A percentile compares a stretch with the other conserved stretches of the same genome.
These are phyloP conservation scores for Colletotrichum sp. DNA, from an alignment of 2,329 filamentous ascomycete genomes.

Conservation along the genomic window DNA sequence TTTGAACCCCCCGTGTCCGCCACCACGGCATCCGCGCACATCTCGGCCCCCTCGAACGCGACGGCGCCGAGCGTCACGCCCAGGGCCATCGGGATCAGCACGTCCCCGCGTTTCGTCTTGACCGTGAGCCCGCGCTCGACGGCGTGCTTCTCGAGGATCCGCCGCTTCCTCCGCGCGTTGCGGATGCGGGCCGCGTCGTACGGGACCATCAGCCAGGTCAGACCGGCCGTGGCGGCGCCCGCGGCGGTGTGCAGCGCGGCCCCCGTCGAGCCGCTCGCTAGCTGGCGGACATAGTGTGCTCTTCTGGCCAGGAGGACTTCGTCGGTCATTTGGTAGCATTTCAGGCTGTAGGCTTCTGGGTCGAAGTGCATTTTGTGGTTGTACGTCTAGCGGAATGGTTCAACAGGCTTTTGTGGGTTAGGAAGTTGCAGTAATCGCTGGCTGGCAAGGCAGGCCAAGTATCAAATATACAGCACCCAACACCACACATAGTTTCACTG, in stretches of 20 bases:
- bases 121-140: not conserved
- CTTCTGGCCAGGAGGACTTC: slow-evolving; percentile 38
- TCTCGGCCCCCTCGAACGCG: not conserved
- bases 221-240: slow-evolving; percentile 37
- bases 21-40: not conserved
- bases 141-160: slow-evolving; percentile 42
- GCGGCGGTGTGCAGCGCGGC: slow-evolving; percentile 37
- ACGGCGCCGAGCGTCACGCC: not conserved
- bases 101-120: not conserved
- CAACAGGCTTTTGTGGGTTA: not conserved
- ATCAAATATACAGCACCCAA: not conserved
- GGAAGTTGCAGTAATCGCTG: not conserved
- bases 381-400: not conserved
- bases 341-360: slow-evolving; percentile 42
- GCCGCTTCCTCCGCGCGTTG: slow-evolving; percentile 46
- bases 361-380: slow-evolving; percentile 38
- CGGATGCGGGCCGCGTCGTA: slow-evolving; percentile 39
- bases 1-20: not conserved
- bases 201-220: not conserved
- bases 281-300: slow-evolving; percentile 46
- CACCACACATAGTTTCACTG: not conserved
- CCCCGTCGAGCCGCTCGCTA: slow-evolving; percentile 41
- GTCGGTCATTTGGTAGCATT: slow-evolving; percentile 39
- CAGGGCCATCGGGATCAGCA: not conserved
- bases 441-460: not conserved